Percentiles rank a stretch among this genome's conserved stretches.
Conservation (phyloP, 2,329 filamentous ascomycete species). For the Lachnellula cervina region DNA sequence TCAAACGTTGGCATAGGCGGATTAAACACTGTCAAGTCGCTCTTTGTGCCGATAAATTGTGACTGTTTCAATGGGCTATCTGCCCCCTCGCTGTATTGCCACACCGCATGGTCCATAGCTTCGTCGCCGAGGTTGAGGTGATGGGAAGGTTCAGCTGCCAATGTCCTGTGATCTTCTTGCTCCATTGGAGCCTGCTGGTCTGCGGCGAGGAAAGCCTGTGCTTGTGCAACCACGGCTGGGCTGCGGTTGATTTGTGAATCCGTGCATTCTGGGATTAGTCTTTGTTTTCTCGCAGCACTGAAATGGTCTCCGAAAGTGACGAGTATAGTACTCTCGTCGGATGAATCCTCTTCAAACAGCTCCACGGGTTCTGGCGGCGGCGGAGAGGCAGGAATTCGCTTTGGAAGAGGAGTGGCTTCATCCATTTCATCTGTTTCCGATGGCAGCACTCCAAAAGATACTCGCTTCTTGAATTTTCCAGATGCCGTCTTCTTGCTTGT, state of each 20-base stretch:
- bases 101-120: conserved; percentile 12
- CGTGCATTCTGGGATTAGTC: conserved; percentile 8
- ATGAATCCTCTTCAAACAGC: conserved; percentile 12
- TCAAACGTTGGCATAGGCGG: conserved; percentile 12
- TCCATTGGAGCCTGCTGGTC: conserved; percentile 31
- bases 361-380: conserved; percentile 13
- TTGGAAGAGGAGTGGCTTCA: not conserved
- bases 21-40: not conserved
- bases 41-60: not conserved
- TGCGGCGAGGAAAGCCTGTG: conserved; percentile 44
- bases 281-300: conserved; percentile 12
- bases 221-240: conserved; percentile 45
- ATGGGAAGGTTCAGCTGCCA: conserved; percentile 30
- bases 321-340: conserved; percentile 13
- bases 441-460: conserved; percentile 26
- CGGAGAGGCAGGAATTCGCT: conserved; percentile 13
- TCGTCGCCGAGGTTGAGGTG: conserved; percentile 43
- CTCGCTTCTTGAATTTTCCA: conserved; percentile 21
- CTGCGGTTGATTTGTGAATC: conserved; percentile 20
- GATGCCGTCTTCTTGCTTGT: conserved; percentile 10
- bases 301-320: conserved; percentile 19
- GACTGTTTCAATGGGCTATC: not conserved
- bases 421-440: conserved; percentile 1
- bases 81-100: not conserved
- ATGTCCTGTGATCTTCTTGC: not conserved